These are phyloP conservation scores for Nannizziopsis barbatae DNA, from an alignment of 2,329 filamentous ascomycete species.

Conservation along the genomic window DNA sequence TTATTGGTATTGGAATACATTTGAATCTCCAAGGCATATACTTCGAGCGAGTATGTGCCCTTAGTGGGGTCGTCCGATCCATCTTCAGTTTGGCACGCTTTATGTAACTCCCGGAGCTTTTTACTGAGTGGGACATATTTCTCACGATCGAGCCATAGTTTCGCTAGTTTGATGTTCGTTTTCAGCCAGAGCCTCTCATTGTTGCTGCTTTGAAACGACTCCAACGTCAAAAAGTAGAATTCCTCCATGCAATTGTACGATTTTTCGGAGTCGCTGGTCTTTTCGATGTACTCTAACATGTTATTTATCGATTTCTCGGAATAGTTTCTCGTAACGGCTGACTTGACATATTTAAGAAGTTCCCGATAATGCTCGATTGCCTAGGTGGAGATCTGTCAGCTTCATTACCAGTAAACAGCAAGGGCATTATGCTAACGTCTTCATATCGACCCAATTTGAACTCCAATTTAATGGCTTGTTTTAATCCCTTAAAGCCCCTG, in stretches of 20 bases:
- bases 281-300: slow-evolving; percentile 96
- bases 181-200: slow-evolving; percentile 96
- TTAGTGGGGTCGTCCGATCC: slow-evolving; percentile 78
- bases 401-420: not conserved
- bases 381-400: slow-evolving; percentile 37
- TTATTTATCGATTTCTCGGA: slow-evolving; percentile 99
- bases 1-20: slow-evolving; percentile 97
- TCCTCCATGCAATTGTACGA: slow-evolving; percentile 77
- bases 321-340: slow-evolving; percentile 92
- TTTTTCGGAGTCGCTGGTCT: slow-evolving; percentile 62
- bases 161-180: slow-evolving; percentile 93
- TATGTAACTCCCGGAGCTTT: slow-evolving; percentile 81
- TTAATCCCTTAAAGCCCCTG: slow-evolving; percentile 87
- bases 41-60: slow-evolving; percentile 88
- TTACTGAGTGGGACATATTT: slow-evolving; percentile 69
- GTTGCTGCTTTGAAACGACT: slow-evolving; percentile 93
- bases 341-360: slow-evolving; percentile 93
- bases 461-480: slow-evolving; percentile 91
- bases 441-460: slow-evolving; percentile 85
- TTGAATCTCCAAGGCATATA: slow-evolving; percentile 94
- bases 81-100: slow-evolving; percentile 75
- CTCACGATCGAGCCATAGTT: slow-evolving; percentile 81
- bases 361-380: slow-evolving; percentile 87
- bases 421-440: slow-evolving; percentile 44
- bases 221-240: slow-evolving; percentile 86